Evolutionary conservation across 2,329 filamentous ascomycete species (phyloP), one percentile per base, ranked within the genome.

Genomic region (Ophiocordyceps robertsii): DNA sequence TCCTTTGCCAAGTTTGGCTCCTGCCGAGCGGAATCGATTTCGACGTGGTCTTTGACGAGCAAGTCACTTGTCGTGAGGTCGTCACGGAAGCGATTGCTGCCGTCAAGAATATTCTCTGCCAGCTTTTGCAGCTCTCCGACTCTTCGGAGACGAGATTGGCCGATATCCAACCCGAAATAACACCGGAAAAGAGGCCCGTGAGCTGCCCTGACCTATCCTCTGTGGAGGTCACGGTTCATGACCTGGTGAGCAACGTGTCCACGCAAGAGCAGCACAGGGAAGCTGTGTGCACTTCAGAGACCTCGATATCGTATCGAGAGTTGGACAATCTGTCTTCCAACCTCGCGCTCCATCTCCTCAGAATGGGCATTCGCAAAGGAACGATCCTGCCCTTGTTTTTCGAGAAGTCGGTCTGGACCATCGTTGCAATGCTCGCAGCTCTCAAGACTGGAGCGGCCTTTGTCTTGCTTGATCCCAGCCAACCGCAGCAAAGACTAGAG

Each of bases 391-490:
- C 44, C n/a, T 37, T 44, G 4, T 39, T 35, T 21, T 46, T 46
- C 24, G 39, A 46, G 24, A 46, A 46, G 32, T 43, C 41, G 2
- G 37, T 38, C 14, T 46, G 42, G 44, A 39, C 44, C 4, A 11
- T 41, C 17, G 39, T 47, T 21, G 36, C 40, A 2, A 42, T 47
- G 37, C 35, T 47, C 10, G 44, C 29, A 5, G 37, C 43, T 14
- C 39, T 45, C 29, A 43, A 47, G 24, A 27, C 46, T 19, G 46
- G 46, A 12, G 41, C 41, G 4, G 44, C 46, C 2, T 47, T 47
- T 43, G 51, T 56, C 5, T 47, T 49, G 14, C 43, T 56, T 12
- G 46, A 47, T 13, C 44, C 46, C 13, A 40, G 29, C 30, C 43
- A 41, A 37, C 40, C 40, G 4, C 19, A 29, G 27, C 32, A 41